phyloP scores from a whole-genome alignment of 768 basidiomycete genomes.

The Rubroboletus pulcherrimus region DNA sequence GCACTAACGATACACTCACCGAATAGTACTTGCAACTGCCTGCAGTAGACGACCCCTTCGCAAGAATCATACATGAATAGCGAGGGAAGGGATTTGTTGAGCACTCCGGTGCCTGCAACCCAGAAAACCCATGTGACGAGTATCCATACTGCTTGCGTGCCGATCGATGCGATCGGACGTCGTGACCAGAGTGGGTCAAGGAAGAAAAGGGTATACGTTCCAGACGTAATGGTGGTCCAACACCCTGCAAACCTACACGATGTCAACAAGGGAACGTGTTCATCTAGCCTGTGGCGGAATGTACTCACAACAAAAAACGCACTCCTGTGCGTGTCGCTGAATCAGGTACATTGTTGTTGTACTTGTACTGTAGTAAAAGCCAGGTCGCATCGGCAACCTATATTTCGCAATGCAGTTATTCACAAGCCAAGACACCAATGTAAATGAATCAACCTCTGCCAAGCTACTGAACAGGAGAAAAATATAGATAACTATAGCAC shows the following conservation, averaged over 20 bases:
- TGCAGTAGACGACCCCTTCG: slow-evolving; percentile 45
- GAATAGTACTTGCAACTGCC: slow-evolving; percentile 52
- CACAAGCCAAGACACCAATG: background rate
- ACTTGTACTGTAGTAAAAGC: slow-evolving; percentile 55
- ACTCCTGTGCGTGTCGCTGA: slow-evolving; percentile 40
- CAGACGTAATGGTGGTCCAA: slow-evolving; percentile 57
- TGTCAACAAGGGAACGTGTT: slow-evolving; percentile 4
- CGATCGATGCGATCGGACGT: slow-evolving; percentile 51
- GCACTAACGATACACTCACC: slow-evolving; percentile 32
- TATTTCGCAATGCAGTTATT: slow-evolving; percentile 2
- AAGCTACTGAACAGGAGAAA: slow-evolving; percentile 49
- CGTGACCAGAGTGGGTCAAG: slow-evolving; percentile 57
- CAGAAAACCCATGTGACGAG: slow-evolving; percentile 58
- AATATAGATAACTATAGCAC: slow-evolving; percentile 43
- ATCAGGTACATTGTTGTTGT: slow-evolving; percentile 51
- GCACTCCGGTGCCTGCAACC: slow-evolving; percentile 51
- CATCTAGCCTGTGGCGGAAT: background rate
- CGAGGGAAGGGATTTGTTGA: slow-evolving; percentile 48
- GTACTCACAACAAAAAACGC: slow-evolving; percentile 46
- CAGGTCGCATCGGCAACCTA: slow-evolving; percentile 55
- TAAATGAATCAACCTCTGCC: slow-evolving; percentile 36
- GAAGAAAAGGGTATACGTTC: slow-evolving; percentile 53
- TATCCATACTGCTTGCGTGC: slow-evolving; percentile 58
- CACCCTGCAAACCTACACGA: slow-evolving; percentile 49
- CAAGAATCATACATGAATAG: slow-evolving; percentile 43